Evolutionary conservation across 768 basidiomycete genomes (phyloP).

Genomic region (Clavulina sp.): DNA sequence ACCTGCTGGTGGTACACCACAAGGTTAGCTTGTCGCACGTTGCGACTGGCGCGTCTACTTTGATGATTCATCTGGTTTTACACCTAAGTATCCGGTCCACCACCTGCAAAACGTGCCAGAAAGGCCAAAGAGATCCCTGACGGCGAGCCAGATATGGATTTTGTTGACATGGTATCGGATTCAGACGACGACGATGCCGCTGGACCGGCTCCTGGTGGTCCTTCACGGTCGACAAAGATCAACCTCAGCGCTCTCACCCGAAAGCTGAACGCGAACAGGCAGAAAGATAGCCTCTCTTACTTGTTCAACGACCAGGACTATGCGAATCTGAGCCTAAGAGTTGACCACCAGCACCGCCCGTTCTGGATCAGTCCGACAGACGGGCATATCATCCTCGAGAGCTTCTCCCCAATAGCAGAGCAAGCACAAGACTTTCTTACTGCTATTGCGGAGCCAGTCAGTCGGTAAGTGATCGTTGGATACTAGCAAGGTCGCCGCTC

Average conservation of each 20-base stretch:
- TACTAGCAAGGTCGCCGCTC: background rate
- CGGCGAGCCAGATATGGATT: conserved; percentile 4
- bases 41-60: too few relatives aligned
- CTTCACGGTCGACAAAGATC: conserved; percentile 46
- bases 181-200: conserved; percentile 1
- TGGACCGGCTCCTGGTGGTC: conserved; percentile 23
- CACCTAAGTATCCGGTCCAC: too few relatives aligned
- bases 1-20: too few relatives aligned
- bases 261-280: conserved; percentile 43
- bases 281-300: conserved; percentile 15
- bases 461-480: conserved; percentile 51
- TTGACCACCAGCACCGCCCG: conserved; percentile 81
- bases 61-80: too few relatives aligned
- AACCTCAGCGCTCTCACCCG: conserved; percentile 73
- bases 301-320: conserved; percentile 63
- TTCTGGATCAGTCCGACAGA: conserved; percentile 93
- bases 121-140: background rate
- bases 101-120: background rate
- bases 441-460: conserved; percentile 96
- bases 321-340: conserved; percentile 70
- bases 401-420: conserved; percentile 92
- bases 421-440: conserved; percentile 97
- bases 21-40: too few relatives aligned
- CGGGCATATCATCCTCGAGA: conserved; percentile 88
- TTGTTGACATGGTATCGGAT: conserved; percentile 2